Percentiles rank a stretch among this genome's conserved stretches.
These are phyloP conservation scores for Microglena sp. DNA, from an alignment of 139 green algal species.

Conservation along the genomic window DNA sequence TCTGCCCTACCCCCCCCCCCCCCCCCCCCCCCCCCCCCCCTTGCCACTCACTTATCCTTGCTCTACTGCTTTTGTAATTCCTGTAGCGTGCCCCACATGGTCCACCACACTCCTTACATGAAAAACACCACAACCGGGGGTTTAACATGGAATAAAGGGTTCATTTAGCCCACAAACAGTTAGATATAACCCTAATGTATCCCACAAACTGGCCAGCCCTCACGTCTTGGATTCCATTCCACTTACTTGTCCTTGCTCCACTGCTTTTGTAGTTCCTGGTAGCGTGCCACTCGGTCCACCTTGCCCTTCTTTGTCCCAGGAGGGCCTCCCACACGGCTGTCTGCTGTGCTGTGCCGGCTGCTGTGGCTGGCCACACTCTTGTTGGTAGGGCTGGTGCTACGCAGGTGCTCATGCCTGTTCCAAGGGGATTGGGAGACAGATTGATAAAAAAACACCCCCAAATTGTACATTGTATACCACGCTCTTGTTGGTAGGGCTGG, in stretches of 20 bases:
- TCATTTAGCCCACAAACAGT: too few relatives aligned
- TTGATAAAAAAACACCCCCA: too few relatives aligned
- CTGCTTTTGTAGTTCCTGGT: conserved; percentile 25
- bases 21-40: too few relatives aligned
- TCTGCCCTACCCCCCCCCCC: too few relatives aligned
- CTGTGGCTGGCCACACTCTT: conserved; percentile 6
- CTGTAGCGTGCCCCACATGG: conserved; percentile 26
- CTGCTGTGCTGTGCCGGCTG: not conserved
- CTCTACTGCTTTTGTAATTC: conserved; percentile 23
- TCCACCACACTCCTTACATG: conserved; percentile 18
- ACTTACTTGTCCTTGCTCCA: conserved; percentile 30
- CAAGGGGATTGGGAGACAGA: too few relatives aligned
- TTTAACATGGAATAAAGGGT: too few relatives aligned
- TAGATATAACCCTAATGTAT: too few relatives aligned
- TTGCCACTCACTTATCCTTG: conserved; percentile 24
- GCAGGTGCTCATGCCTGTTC: conserved; percentile 10
- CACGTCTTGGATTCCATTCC: too few relatives aligned
- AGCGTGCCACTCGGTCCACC: conserved; percentile 25
- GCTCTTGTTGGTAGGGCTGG: conserved; percentile 7
- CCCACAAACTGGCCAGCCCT: too few relatives aligned
- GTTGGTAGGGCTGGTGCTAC: conserved; percentile 5
- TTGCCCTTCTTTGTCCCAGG: conserved; percentile 6
- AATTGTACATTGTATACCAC: too few relatives aligned
- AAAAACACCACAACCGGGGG: too few relatives aligned
- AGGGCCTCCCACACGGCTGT: not conserved